phyloP scores from a whole-genome alignment of 2,329 filamentous ascomycete species.

The Cladosporium sp. region DNA sequence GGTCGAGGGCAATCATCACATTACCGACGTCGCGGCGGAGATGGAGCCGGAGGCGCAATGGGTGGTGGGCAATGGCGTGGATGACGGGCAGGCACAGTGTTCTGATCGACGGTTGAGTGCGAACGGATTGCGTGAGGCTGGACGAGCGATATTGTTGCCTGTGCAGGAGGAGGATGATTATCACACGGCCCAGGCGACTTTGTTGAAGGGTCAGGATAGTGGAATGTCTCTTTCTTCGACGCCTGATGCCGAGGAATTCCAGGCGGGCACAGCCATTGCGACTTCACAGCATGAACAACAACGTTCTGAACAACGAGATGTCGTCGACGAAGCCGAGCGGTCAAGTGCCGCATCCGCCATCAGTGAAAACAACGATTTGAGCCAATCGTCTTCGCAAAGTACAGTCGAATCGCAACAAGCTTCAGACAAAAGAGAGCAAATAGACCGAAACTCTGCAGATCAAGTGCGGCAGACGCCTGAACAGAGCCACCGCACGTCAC shows the following conservation, averaged over 20 bases:
- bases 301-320: neutral
- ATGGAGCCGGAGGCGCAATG: constrained; percentile 18
- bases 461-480: neutral
- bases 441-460: neutral
- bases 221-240: constrained; percentile 5
- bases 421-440: neutral
- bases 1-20: constrained; percentile 7
- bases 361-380: neutral
- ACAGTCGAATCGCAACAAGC: neutral
- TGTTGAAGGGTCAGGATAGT: constrained; percentile 1
- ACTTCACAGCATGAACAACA: neutral
- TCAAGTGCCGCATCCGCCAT: neutral
- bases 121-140: constrained; percentile 11
- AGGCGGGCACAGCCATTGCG: neutral
- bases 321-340: neutral
- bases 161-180: constrained; percentile 9
- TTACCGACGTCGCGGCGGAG: constrained; percentile 8
- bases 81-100: constrained; percentile 19
- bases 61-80: constrained; percentile 20
- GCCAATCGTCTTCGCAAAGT: neutral
- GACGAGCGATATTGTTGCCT: constrained; percentile 3
- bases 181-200: neutral
- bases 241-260: neutral
- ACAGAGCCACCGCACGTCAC: constrained; percentile 2
- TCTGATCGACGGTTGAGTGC: constrained; percentile 16